Base-by-base conservation (phyloP, 169 alveolate species). In the Plasmodium ovale region DNA sequence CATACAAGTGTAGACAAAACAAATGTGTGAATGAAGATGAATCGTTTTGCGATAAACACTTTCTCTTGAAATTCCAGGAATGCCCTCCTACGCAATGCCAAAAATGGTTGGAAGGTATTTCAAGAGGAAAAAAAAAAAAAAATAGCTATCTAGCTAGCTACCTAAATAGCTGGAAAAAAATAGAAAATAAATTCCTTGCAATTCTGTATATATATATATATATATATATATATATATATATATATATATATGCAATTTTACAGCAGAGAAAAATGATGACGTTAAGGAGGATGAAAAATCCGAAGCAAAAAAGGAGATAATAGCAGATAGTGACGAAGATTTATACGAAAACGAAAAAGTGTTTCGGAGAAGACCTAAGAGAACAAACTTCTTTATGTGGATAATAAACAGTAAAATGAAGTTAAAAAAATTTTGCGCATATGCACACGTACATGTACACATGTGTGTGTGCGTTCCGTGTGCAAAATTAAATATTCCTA, bases 371-470 rank as follows among this genome's bases (percentile, higher is more conserved):
- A 62, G 16, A 39, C 37, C 59, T 47, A 62, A 77, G 54, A 77
- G 62, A 35, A 33, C 47, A 25, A 77, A 31, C 35, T 60, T 77
- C 25, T 77, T 77, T 29, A 77, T 77, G 88, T 77, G 88, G 88
- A 60, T 77, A 60, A 77, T 77, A 47, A 77, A 77, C 62, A 60
- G 88, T 77, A 77, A 77, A 44, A 42, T 71, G 16, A n/a, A 23
- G 27, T 58, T 23, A 68, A 44, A 31, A 5, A 14, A 47, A 14
- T 21, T 21, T 59, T 60, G 29, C 27, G 3, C 14, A 60, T 51
- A 21, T 74, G 39, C 19, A 54, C 33, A 58, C 0, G 37, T 47
- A 72, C 25, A 56, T 27, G 16, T 1, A 42, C 60, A 21, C 59
- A 59, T 21, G 39, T 67, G 58, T 58, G 33, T 73, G 59, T 47